Conservation (phyloP, 352 stramenopile genomes). For the Aphanomyces astaci region DNA sequence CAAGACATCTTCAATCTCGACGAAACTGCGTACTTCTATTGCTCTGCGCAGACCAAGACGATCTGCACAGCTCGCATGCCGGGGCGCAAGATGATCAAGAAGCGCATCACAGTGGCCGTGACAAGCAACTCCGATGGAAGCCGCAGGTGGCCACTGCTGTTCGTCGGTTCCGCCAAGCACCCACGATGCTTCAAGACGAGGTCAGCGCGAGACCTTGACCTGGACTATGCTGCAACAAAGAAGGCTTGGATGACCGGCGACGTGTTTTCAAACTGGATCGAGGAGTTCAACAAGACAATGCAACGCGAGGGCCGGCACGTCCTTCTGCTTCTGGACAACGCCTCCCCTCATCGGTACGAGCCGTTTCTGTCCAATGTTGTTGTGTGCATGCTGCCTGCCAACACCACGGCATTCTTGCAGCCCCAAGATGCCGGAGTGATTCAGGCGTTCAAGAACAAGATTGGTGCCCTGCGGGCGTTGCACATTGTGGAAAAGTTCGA, state of each 20-base stretch:
- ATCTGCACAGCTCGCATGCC: not conserved
- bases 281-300: conserved; percentile 3
- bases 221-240: conserved; percentile 8
- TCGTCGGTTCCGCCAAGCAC: not conserved
- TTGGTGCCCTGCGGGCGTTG: not conserved
- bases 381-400: not conserved
- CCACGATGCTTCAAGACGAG: conserved; percentile 5
- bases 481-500: not conserved
- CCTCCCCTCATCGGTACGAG: not conserved
- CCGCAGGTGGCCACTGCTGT: conserved; percentile 6
- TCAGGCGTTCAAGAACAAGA: not conserved
- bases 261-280: conserved; percentile 6
- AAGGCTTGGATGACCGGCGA: conserved; percentile 21
- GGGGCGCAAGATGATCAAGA: conserved; percentile 19
- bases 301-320: not conserved
- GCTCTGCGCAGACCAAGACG: not conserved
- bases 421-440: not conserved
- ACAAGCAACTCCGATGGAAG: conserved; percentile 10
- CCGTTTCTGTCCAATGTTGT: not conserved
- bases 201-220: not conserved
- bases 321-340: not conserved
- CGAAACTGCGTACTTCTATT: conserved; percentile 5
- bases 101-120: not conserved
- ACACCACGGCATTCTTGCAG: not conserved
- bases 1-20: not conserved